Evolutionary conservation across 768 basidiomycete genomes (phyloP), one percentile per base, ranked within the genome.

Genomic region (Chlorophyllum brunneum): DNA sequence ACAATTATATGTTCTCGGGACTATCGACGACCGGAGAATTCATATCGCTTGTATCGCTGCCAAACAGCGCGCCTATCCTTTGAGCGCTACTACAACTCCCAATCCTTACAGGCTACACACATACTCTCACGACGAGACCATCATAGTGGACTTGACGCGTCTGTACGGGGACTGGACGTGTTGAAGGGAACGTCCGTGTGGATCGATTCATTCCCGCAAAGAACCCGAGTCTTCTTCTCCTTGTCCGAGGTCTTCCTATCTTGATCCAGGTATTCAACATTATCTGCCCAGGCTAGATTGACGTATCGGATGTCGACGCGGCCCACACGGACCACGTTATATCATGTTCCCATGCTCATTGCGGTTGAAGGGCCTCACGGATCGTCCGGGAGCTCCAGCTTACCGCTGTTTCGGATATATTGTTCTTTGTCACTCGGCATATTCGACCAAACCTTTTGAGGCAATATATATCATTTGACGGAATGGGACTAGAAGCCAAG

Each of bases 401-500:
- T 38, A 30, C 42, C 43, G 15, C n/a, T 45, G 18, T 31, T 29
- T 46, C 22, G 44, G 51, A 27, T 29, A 26, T 37, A 16, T 1
- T 16, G n/a, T 26, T 33, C 29, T n/a, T 23, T 53, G 51, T 45
- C n/a, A n/a, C n/a, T n/a, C n/a, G n/a, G n/a, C n/a, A 24, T 5
- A 26, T 45, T 33, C 44, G 34, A 46, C 44, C 44, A 53, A 23
- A 23, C 43, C 30, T 10, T 31, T 37, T n/a, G 13, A 39, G 42
- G 42, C 20, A 53, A 27, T 23, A 33, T 31, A 38, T 30, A 34
- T 34, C 13, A 30, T 36, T 15, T 30, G 36, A 18, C 7, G 23
- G 24, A 46, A 39, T 27, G 27, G 29, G 43, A 13, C 51, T 53
- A 53, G 51, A 53, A 53, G 51, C 29, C 37, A 38, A 37, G 43